Percentiles rank a stretch among this genome's conserved stretches.
These are phyloP conservation scores for Candida koratica DNA, from an alignment of 805 yeast genomes.

Conservation along the genomic window DNA sequence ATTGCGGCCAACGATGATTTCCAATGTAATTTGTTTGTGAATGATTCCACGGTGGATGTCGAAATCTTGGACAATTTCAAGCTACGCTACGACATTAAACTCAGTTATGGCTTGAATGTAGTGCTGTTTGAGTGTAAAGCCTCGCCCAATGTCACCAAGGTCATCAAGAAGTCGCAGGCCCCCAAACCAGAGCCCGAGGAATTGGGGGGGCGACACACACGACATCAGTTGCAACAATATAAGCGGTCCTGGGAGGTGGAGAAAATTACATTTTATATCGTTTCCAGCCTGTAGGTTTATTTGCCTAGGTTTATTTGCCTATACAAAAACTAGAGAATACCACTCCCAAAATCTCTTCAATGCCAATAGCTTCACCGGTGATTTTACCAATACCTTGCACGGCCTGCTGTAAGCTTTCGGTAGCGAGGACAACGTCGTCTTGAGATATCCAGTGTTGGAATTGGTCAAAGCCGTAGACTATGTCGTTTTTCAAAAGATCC, in stretches of 20 bases:
- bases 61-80: conserved; percentile 25
- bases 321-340: conserved; percentile 92
- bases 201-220: conserved; percentile 39
- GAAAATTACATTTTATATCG: conserved; percentile 31
- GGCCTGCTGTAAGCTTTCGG: conserved; percentile 69
- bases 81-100: conserved; percentile 34
- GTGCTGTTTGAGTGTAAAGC: conserved; percentile 39
- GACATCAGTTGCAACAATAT: conserved; percentile 44
- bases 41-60: conserved; percentile 38
- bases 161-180: conserved; percentile 25
- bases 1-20: conserved; percentile 38
- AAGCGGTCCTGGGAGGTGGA: conserved; percentile 46
- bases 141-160: conserved; percentile 36
- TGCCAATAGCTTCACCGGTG: conserved; percentile 83
- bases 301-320: conserved; percentile 56
- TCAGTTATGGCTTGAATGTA: conserved; percentile 38
- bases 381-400: conserved; percentile 88
- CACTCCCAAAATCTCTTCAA: conserved; percentile 87
- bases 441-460: conserved; percentile 47
- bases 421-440: conserved; percentile 74
- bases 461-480: conserved; percentile 67
- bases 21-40: conserved; percentile 36
- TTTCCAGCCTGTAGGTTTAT: conserved; percentile 19
- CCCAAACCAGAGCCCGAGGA: conserved; percentile 24
- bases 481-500: conserved; percentile 73